These are phyloP conservation scores for Phytophthora quininea DNA, from an alignment of 352 stramenopile species.

Conservation along the genomic window DNA sequence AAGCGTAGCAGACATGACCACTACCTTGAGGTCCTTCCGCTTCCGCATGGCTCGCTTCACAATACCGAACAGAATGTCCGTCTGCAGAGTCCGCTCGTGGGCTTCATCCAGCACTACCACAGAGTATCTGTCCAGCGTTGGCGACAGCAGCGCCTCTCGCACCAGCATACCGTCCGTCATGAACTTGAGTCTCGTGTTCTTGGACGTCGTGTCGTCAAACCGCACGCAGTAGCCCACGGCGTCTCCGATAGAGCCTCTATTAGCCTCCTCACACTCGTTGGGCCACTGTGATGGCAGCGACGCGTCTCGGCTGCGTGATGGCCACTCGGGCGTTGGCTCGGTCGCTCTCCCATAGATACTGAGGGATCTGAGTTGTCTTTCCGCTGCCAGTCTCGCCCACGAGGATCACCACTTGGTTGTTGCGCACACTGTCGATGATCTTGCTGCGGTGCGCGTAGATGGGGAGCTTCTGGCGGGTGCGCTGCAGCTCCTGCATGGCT, in stretches of 20 bases:
- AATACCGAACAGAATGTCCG: conserved; percentile 92
- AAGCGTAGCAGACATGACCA: conserved; percentile 99
- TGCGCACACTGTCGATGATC: conserved; percentile 68
- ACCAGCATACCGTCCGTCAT: conserved; percentile 94
- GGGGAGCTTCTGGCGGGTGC: conserved; percentile 65
- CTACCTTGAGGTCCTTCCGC: conserved; percentile 90
- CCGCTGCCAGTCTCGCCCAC: conserved; percentile 90
- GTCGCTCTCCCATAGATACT: conserved; percentile 85
- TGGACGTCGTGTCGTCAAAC: conserved; percentile 93
- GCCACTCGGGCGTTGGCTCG: conserved; percentile 52
- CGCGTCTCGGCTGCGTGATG: conserved; percentile 83
- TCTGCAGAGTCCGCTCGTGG: conserved; percentile 88
- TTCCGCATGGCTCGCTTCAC: conserved; percentile 84
- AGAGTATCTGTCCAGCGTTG: conserved; percentile 78
- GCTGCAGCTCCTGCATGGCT: conserved; percentile 52
- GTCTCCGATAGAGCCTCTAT: conserved; percentile 50
- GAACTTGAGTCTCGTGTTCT: conserved; percentile 94
- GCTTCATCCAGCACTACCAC: conserved; percentile 89
- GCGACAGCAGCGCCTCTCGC: conserved; percentile 78
- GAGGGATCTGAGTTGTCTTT: conserved; percentile 92
- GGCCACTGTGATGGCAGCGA: conserved; percentile 85
- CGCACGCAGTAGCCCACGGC: conserved; percentile 93
- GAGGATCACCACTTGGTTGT: conserved; percentile 85
- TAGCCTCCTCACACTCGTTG: conserved; percentile 78
- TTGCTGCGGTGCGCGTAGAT: conserved; percentile 75